Percentiles rank a stretch among this genome's conserved stretches.
These are phyloP conservation scores for Lodderomyces elongisporus DNA, from an alignment of 1,139 yeast genomes.

Conservation along the genomic window DNA sequence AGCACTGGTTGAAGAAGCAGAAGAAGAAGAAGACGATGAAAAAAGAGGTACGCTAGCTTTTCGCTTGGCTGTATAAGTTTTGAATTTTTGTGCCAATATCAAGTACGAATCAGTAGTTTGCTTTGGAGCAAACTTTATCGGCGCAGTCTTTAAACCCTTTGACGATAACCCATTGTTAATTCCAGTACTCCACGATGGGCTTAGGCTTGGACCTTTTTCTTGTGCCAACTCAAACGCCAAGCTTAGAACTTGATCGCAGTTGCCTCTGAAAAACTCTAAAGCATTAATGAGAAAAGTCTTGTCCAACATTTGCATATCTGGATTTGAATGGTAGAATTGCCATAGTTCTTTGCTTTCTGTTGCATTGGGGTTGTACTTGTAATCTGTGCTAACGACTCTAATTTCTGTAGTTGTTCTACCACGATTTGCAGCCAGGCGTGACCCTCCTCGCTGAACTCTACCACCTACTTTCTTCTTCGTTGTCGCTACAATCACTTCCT, in stretches of 20 bases:
- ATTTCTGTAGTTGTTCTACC: background rate
- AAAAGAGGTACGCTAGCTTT: background rate
- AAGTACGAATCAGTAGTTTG: background rate
- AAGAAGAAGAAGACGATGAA: background rate
- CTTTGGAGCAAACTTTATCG: background rate
- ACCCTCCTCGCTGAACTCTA: constrained; percentile 21
- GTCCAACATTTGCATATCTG: constrained; percentile 19
- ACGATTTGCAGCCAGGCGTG: background rate
- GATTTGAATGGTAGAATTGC: constrained; percentile 17
- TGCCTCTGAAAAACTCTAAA: constrained; percentile 36
- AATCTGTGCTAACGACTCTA: constrained; percentile 5
- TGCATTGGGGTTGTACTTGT: constrained; percentile 14
- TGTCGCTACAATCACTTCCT: constrained; percentile 5
- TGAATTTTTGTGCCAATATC: constrained; percentile 1
- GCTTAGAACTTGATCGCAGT: constrained; percentile 28
- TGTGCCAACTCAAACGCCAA: constrained; percentile 13
- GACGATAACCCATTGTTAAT: background rate
- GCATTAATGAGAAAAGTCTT: constrained; percentile 32
- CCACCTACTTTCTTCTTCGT: constrained; percentile 15
- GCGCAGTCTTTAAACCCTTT: background rate
- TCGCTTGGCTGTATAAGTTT: constrained; percentile 1
- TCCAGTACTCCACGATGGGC: background rate
- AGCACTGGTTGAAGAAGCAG: background rate
- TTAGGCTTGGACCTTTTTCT: background rate
- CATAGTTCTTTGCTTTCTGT: constrained; percentile 17